These are phyloP conservation scores for Elsinoe arachidis DNA, from an alignment of 2,329 filamentous ascomycete genomes.

Conservation along the genomic window DNA sequence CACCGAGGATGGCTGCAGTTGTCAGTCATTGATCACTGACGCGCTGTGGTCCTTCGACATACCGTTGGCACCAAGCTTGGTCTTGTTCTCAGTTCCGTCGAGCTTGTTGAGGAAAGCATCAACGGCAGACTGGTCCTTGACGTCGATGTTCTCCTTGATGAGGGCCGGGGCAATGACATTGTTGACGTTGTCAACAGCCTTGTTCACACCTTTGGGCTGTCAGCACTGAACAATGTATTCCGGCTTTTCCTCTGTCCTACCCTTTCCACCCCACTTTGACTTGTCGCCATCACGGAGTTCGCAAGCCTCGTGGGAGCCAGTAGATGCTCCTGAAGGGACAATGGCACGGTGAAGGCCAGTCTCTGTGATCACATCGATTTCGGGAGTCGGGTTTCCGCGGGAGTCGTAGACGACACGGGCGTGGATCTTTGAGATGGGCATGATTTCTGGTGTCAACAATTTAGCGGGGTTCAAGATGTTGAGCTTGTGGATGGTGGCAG, in stretches of 20 bases:
- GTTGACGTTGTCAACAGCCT: slow-evolving; percentile 49
- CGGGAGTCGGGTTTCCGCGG: slow-evolving; percentile 94
- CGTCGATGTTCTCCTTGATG: slow-evolving; percentile 45
- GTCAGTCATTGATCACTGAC: background rate
- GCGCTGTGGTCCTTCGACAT: background rate
- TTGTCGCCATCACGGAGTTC: slow-evolving; percentile 47
- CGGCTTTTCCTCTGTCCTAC: slow-evolving; percentile 21
- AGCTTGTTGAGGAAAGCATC: slow-evolving; percentile 47
- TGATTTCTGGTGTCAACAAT: slow-evolving; percentile 31
- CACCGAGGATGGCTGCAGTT: slow-evolving; percentile 45
- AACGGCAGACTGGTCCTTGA: slow-evolving; percentile 47
- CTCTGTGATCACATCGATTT: slow-evolving; percentile 95
- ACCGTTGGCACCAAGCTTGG: slow-evolving; percentile 47
- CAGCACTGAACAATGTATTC: slow-evolving; percentile 1
- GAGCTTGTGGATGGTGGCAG: background rate
- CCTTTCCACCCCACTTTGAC: slow-evolving; percentile 46
- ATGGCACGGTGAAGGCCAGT: slow-evolving; percentile 95
- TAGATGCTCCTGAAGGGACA: slow-evolving; percentile 92
- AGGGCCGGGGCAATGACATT: slow-evolving; percentile 46
- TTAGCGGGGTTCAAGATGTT: slow-evolving; percentile 2
- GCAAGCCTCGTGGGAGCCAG: slow-evolving; percentile 51
- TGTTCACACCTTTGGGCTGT: slow-evolving; percentile 37
- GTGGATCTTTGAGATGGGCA: slow-evolving; percentile 58
- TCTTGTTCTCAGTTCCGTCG: slow-evolving; percentile 53
- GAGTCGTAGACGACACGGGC: slow-evolving; percentile 89